phyloP scores from a whole-genome alignment of 2,329 filamentous ascomycete species.

The Coniochaeta sp. region DNA sequence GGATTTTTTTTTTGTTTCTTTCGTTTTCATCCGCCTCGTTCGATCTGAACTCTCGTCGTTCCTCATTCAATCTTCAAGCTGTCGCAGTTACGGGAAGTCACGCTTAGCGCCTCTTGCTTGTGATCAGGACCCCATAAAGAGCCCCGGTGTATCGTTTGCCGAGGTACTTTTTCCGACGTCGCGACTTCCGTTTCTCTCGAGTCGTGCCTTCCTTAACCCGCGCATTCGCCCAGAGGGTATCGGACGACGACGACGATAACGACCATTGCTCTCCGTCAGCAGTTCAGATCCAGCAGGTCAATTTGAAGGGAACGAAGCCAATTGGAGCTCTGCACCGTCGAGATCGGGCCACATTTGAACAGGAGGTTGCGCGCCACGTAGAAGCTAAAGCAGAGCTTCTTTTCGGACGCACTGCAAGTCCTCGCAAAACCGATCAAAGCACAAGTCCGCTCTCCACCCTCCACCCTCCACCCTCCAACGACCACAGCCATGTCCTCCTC shows the following conservation, averaged over 20 bases:
- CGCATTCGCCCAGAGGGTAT: not conserved
- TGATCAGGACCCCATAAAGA: not conserved
- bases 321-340: too few relatives aligned
- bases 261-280: not conserved
- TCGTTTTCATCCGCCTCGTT: not conserved
- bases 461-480: too few relatives aligned
- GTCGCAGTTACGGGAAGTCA: not conserved
- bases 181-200: not conserved
- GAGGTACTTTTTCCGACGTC: not conserved
- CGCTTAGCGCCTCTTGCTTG: not conserved
- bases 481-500: conserved; percentile 12
- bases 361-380: too few relatives aligned
- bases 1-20: not conserved
- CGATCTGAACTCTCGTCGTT: not conserved
- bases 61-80: too few relatives aligned
- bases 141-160: conserved; percentile 1
- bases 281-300: not conserved
- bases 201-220: not conserved
- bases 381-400: too few relatives aligned
- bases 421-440: too few relatives aligned
- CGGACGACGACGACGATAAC: not conserved
- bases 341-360: too few relatives aligned
- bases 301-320: not conserved
- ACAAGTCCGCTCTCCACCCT: too few relatives aligned
- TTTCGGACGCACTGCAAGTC: too few relatives aligned